These are phyloP conservation scores for Erythrophleum fordii DNA, from an alignment of 306 rosid genomes.

Conservation along the genomic window DNA sequence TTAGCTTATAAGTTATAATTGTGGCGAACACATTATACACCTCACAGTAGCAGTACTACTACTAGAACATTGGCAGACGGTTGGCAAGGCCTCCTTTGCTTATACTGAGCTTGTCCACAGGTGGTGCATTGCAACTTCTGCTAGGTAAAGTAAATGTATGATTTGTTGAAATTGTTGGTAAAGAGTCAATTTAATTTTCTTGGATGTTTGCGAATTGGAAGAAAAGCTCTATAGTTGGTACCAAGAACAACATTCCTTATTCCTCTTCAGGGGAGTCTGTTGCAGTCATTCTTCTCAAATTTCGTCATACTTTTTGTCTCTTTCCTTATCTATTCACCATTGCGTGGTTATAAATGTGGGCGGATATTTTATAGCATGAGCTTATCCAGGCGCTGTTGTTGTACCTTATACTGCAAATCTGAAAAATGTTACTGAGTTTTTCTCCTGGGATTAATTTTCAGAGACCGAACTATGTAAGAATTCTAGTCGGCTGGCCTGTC, in stretches of 20 bases:
- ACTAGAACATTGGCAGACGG: not conserved
- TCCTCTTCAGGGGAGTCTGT: not conserved
- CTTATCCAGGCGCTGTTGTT: constrained; percentile 23
- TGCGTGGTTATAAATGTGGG: not conserved
- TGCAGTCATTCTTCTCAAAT: not conserved
- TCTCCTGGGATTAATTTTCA: constrained; percentile 31
- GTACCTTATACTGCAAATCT: constrained; percentile 42
- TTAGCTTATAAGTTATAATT: not conserved
- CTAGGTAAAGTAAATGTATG: not conserved
- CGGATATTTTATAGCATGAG: not conserved
- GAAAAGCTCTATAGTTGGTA: not conserved
- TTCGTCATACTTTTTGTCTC: not conserved
- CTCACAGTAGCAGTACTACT: not conserved
- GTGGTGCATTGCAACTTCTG: not conserved
- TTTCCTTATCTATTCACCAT: not conserved
- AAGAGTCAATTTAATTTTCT: not conserved
- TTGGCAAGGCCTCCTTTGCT: not conserved
- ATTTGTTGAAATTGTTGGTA: not conserved
- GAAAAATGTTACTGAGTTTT: constrained; percentile 36
- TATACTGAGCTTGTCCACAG: not conserved
- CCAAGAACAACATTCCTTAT: not conserved
- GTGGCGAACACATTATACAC: not conserved
- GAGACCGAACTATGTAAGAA: constrained; percentile 39
- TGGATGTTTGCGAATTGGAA: not conserved
- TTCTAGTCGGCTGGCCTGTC: constrained; percentile 28